Percentiles rank a stretch among this genome's conserved stretches.
Evolutionary conservation across 164 flowering plant species (phyloP).

Genomic region (Aristolochia californica): DNA sequence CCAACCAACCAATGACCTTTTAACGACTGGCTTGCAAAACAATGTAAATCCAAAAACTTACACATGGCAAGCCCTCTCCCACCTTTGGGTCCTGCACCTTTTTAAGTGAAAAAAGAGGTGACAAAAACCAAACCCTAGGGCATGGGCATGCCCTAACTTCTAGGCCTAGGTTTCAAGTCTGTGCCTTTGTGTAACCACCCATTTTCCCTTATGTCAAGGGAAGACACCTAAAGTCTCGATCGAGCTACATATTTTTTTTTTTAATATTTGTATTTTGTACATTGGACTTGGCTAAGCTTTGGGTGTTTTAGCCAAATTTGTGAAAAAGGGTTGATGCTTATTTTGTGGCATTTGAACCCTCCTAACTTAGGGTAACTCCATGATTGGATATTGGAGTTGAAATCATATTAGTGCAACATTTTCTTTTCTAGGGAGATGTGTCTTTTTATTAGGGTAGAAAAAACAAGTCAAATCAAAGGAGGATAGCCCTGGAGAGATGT

Average conservation of each 20-base stretch:
- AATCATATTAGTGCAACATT: background rate
- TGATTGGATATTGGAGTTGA: constrained; percentile 9
- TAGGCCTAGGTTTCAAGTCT: background rate
- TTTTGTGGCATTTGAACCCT: constrained; percentile 14
- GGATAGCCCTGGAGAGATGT: constrained; percentile 9
- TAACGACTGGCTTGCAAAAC: background rate
- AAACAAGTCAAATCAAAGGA: constrained; percentile 3
- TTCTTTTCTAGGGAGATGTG: background rate
- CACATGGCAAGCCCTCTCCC: constrained; percentile 2
- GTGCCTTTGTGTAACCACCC: constrained; percentile 1
- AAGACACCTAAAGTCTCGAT: background rate
- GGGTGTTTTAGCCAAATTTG: constrained; percentile 10
- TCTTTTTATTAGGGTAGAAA: background rate
- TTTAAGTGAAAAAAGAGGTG: background rate
- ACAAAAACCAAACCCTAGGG: constrained; percentile 2
- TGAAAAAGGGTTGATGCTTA: constrained; percentile 5
- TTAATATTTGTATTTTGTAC: background rate
- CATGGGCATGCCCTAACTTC: background rate
- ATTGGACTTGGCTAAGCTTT: constrained; percentile 6
- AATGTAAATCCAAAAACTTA: constrained; percentile 2
- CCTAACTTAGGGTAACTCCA: constrained; percentile 7
- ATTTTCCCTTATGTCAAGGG: constrained; percentile 11
- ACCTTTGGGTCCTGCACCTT: background rate
- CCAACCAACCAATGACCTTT: background rate
- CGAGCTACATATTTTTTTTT: background rate